Evolutionary conservation across 306 rosid species (phyloP).

Genomic region (Vachellia pachyceras): DNA sequence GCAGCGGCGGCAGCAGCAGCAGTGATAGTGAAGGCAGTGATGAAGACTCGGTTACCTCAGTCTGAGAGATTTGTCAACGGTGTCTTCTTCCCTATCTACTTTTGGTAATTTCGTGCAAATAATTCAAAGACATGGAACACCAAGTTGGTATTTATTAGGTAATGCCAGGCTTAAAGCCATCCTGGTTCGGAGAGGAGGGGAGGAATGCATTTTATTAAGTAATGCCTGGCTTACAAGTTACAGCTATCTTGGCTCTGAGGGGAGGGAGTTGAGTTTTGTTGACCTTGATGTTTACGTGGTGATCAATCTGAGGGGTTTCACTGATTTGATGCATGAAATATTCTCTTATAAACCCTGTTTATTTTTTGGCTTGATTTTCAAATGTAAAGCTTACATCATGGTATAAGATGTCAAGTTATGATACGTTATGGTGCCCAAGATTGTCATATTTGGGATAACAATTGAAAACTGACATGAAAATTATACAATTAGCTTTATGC

Average conservation of each 20-base stretch:
- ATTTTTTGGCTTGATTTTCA: constrained; percentile 10
- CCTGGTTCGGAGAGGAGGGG: background rate
- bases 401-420: background rate
- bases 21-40: constrained; percentile 86
- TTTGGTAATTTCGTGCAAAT: constrained; percentile 9
- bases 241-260: constrained; percentile 19
- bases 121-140: constrained; percentile 14
- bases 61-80: constrained; percentile 46
- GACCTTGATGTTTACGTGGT: background rate
- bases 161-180: constrained; percentile 37
- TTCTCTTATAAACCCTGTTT: background rate
- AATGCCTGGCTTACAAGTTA: constrained; percentile 31
- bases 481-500: background rate
- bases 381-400: constrained; percentile 13
- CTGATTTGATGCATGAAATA: background rate
- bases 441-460: background rate
- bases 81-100: constrained; percentile 4
- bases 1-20: no score
- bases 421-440: background rate
- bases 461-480: background rate
- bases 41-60: constrained; percentile 80
- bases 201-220: background rate
- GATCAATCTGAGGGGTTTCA: background rate
- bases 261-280: constrained; percentile 23
- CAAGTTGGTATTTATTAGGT: constrained; percentile 9